Percentiles rank a stretch among this genome's conserved stretches.
Conservation (phyloP, 345 rosid species). For the Aquilaria malaccensis region DNA sequence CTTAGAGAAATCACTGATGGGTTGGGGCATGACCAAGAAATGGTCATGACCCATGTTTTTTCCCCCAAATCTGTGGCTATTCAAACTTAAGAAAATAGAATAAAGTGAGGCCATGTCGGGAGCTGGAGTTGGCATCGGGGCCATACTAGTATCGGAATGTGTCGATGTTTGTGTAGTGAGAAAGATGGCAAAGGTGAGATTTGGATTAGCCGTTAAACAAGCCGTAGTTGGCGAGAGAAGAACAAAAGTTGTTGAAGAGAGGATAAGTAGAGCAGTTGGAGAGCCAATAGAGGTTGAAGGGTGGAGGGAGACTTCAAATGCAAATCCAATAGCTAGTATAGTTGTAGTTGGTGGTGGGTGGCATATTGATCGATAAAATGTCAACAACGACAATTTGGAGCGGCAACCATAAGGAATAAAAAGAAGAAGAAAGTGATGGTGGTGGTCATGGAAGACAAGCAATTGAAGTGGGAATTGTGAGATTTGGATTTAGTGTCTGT, state of each 20-base stretch:
- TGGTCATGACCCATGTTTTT: constrained; percentile 61
- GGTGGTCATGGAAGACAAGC: constrained; percentile 25
- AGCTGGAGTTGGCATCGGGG: constrained; percentile 58
- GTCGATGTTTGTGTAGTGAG: constrained; percentile 71
- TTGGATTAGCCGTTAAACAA: constrained; percentile 73
- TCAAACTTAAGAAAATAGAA: constrained; percentile 36
- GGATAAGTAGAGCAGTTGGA: constrained; percentile 64
- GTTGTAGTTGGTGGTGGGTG: constrained; percentile 11
- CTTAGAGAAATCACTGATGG: constrained; percentile 95
- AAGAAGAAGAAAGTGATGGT: constrained; percentile 9
- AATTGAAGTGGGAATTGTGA: constrained; percentile 6
- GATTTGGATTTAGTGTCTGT: too few relatives aligned
- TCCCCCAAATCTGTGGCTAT: constrained; percentile 46
- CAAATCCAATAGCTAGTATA: constrained; percentile 82
- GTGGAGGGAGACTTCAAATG: constrained; percentile 62
- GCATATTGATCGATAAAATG: constrained; percentile 10
- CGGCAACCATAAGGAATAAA: constrained; percentile 16
- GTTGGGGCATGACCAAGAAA: constrained; percentile 80
- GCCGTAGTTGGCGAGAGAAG: constrained; percentile 80
- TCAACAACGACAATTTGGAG: constrained; percentile 20
- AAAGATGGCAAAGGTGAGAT: constrained; percentile 56
- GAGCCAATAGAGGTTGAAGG: constrained; percentile 85
- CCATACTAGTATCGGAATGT: constrained; percentile 74
- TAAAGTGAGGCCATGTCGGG: constrained; percentile 63
- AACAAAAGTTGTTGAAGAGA: constrained; percentile 55